Evolutionary conservation across 805 yeast genomes (phyloP), one percentile per base, ranked within the genome.

Genomic region (Sugiyamaella chiloensis): DNA sequence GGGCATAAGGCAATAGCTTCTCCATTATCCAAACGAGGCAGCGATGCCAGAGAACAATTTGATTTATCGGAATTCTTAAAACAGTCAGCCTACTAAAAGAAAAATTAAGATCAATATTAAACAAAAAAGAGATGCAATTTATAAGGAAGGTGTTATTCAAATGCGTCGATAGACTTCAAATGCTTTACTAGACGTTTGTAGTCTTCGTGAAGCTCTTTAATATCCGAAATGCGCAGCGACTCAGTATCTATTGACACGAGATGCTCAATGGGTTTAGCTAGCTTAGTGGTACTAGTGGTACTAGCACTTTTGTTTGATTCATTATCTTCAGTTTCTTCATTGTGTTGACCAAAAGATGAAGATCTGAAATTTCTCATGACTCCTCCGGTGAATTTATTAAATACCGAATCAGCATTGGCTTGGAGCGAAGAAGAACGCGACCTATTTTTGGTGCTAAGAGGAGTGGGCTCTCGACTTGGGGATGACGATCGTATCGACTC

Each of bases 181-280:
- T 58, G 55, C 27, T 52, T 52, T 4, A 67, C 71, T 29, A 70
- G 57, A 9, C 69, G 60, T 36, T 61, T 61, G 52, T 70, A 70
- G 47, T 70, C 75, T 4, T 52, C 46, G 35, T 67, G 60, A 21
- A 70, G 59, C 20, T 52, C 60, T 27, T 56, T 56, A 14, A 70
- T 59, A 17, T 71, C 73, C 1, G 60, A 58, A 14, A 67, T 32
- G n/a, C 63, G 64, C 17, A 70, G 55, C 20, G 58, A 46, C 19
- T 62, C 67, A 8, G 63, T 57, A 20, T 64, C 63, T n/a, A 42
- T 32, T 3, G 30, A 35, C 17, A 58, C 37, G 20, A 62, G 47
- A 17, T 47, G 44, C 3, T 52, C 54, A 24, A 56, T 48, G 14
- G 65, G 64, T 12, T 52, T 47, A 8, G 50, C 39, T 26, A 58